These are phyloP conservation scores for Ceratobasidium papillatum DNA, from an alignment of 1,284 basidiomycete species.

Conservation along the genomic window DNA sequence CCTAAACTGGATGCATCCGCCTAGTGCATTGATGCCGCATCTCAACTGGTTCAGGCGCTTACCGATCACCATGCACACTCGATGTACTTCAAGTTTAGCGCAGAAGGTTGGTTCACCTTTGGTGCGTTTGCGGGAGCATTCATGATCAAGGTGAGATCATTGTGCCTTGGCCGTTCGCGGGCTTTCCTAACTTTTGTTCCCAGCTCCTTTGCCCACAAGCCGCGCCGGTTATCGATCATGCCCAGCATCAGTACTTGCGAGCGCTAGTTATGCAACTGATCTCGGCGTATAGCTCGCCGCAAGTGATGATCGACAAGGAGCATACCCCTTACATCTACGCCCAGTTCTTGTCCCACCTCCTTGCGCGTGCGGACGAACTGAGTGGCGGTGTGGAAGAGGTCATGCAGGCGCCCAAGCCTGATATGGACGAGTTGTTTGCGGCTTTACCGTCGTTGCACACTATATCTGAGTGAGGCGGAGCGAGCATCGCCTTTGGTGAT, in stretches of 20 bases:
- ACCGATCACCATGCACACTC: conserved; percentile 37
- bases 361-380: conserved; percentile 29
- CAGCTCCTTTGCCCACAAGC: conserved; percentile 23
- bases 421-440: conserved; percentile 25
- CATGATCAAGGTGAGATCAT: conserved; percentile 25
- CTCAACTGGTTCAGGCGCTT: conserved; percentile 26
- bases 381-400: not conserved
- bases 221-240: not conserved
- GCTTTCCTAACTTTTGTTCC: not conserved
- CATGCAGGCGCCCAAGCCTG: conserved; percentile 1
- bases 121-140: conserved; percentile 37
- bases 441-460: not conserved
- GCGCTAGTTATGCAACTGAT: conserved; percentile 22
- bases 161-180: not conserved
- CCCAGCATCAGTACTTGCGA: conserved; percentile 5
- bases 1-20: not conserved
- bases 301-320: conserved; percentile 15
- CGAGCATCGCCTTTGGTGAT: not conserved
- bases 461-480: not conserved
- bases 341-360: conserved; percentile 14
- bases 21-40: conserved; percentile 32
- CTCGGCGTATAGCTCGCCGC: conserved; percentile 16
- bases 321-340: conserved; percentile 38
- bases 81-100: conserved; percentile 30
- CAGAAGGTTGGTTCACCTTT: conserved; percentile 39